Base-by-base conservation (phyloP, 257 asterid genomes). In the Misopates orontium region DNA sequence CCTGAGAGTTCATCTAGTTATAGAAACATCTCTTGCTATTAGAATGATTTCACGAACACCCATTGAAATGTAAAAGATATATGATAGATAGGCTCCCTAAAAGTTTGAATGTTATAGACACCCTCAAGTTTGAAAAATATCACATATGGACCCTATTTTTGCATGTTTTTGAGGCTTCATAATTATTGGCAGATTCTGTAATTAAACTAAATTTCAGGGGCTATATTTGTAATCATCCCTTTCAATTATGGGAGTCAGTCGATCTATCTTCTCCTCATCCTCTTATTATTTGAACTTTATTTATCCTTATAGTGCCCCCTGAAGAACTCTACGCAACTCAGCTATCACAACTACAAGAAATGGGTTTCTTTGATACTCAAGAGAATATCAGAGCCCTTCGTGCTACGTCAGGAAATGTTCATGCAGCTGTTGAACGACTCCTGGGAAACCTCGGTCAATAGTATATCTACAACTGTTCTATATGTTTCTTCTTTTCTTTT, bases 401-500 rank as follows among this genome's bases (percentile, higher is more conserved):
- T 45, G 85, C 93, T 49, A 74, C 93, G 11, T 60, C 78, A 20
- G 89, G 89, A 57, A 83, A 81, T 62, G 87, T 85, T 41, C 76
- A 85, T 64, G 87, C 87, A 10, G 89, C 93, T 6, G 81, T 85
- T 5, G 85, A 85, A 60, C 84, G 85, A 9, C 87, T 85, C 21
- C 49, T 85, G 75, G 87, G 85, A 61, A 78, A 75, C 70, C 72
- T 67, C 12, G 84, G 81, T 61, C 75, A 50, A 42, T 83, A 82
- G 71, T 62, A 16, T 56, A 25, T 15, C 36, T 28, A 28, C 24
- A 49, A 58, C 45, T 75, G 31, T 66, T 67, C 25, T 41, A 18
- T 13, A 50, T 23, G 16, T 36, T 9, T 36, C 42, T 36, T 36
- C 42, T 36, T 36, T 6, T 28, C 6, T 6, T 28, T 8, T 36